Evolutionary conservation across 2,329 filamentous ascomycete genomes (phyloP), one percentile per base, ranked within the genome.

Genomic region (Monosporascus sp.): DNA sequence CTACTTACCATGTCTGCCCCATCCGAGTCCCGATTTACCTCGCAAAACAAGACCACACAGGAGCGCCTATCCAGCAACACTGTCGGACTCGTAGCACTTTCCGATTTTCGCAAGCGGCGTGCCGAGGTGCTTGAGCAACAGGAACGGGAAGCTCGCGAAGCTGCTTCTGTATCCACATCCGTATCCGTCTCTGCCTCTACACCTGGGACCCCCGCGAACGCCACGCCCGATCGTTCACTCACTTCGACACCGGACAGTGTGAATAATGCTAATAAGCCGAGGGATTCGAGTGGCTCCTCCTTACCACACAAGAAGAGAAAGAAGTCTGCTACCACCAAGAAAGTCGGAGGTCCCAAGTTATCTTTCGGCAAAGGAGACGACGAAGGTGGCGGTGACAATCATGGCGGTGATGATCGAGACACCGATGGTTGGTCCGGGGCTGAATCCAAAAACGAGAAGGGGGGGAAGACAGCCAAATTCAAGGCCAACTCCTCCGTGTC

Each of bases 91-190:
- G 93, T 97, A 50, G 84, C 89, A 53, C 85, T 97, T 44, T 90
- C 89, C 59, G 94, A 97, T 68, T 97, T 96, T 70, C 90, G 93
- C 71, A 97, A 99, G 74, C 86, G 94, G 54, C 90, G 93, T 70
- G 92, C 91, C 62, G 90, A 97, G 71, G 90, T 92, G n/a, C 77
- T 96, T 47, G 93, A 97, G 70, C 86, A 90, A 67, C 93, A 94
- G 66, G 90, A 94, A 66, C 83, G 88, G 64, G 90, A 94, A 64
- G 86, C 83, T 14, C 84, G 85, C 65, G 87, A 89, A 60, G 79
- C 77, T 41, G 75, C 81, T 25, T 66, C 80, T 51, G 68, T 71
- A 51, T 68, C 67, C 17, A 50, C 57, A 15, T 52, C 84, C 65
- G 85, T 88, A 58, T 78, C 75, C 42, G 74, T 79, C 14, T 66